phyloP scores from a whole-genome alignment of 768 basidiomycete genomes.

The Mycena polygramma region DNA sequence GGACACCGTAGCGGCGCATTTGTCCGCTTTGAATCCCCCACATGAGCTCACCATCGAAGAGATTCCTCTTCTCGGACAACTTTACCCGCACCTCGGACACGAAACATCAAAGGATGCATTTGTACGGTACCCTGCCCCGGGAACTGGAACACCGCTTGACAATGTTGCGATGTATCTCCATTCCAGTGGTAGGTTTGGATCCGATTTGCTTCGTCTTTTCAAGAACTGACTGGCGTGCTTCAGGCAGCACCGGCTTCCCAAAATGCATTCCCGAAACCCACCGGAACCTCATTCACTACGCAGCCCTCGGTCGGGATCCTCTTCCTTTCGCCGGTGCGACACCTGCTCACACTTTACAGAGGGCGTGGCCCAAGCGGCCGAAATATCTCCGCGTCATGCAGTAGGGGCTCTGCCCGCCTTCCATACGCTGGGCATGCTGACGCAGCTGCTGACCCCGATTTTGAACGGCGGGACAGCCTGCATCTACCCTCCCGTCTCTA shows the following conservation, averaged over 20 bases:
- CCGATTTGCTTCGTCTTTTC: too few relatives aligned
- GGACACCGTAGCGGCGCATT: conserved; percentile 41
- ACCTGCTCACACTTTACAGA: not conserved
- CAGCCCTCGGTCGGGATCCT: conserved; percentile 5
- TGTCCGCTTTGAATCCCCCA: conserved; percentile 34
- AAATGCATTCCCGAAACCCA: conserved; percentile 30
- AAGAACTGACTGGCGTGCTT: not conserved
- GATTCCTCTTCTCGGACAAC: conserved; percentile 45
- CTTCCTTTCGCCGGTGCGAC: not conserved
- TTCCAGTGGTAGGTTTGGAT: conserved; percentile 45
- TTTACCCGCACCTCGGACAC: conserved; percentile 57
- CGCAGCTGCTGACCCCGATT: conserved; percentile 50
- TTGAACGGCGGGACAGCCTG: conserved; percentile 41
- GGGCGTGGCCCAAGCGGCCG: too few relatives aligned
- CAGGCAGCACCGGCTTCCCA: conserved; percentile 33
- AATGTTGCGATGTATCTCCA: conserved; percentile 55
- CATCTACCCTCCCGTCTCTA: conserved; percentile 50
- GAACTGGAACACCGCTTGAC: conserved; percentile 32
- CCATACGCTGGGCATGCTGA: conserved; percentile 50
- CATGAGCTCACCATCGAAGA: conserved; percentile 49
- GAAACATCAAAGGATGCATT: conserved; percentile 49
- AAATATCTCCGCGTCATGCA: conserved; percentile 22
- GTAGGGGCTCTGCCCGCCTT: conserved; percentile 52
- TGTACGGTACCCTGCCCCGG: conserved; percentile 43
- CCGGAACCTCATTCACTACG: conserved; percentile 13